Percentiles rank a stretch among this genome's conserved stretches.
Evolutionary conservation across 345 rosid species (phyloP).

Genomic region (Laguncularia racemosa): DNA sequence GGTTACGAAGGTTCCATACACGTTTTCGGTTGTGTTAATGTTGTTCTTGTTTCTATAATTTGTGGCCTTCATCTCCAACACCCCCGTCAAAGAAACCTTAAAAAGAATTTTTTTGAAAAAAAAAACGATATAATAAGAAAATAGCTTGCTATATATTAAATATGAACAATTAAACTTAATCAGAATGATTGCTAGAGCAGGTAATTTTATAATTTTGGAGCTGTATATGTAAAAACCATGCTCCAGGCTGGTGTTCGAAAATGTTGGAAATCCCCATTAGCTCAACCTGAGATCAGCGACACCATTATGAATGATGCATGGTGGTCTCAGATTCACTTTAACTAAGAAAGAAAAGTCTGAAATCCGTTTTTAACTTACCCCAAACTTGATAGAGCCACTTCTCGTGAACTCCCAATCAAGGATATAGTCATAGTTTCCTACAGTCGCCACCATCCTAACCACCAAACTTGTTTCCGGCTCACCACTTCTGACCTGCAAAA

Average conservation of each 20-base stretch:
- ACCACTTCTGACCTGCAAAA: slow-evolving; percentile 50
- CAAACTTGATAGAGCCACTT: slow-evolving; percentile 52
- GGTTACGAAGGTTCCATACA: slow-evolving; percentile 51
- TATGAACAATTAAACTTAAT: too few species aligned
- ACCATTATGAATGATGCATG: too few species aligned
- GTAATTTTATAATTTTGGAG: too few species aligned
- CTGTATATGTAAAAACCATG: too few species aligned
- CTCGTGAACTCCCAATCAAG: slow-evolving; percentile 71
- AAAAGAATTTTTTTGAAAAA: too few species aligned
- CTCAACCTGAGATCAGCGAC: too few species aligned
- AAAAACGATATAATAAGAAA: background rate
- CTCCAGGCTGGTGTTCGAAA: too few species aligned
- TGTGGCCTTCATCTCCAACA: slow-evolving; percentile 52
- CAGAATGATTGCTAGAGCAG: too few species aligned
- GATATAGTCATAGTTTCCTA: slow-evolving; percentile 73
- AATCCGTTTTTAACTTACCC: slow-evolving; percentile 22
- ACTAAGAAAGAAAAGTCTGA: too few species aligned
- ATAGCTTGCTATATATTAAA: too few species aligned
- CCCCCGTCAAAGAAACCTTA: slow-evolving; percentile 61
- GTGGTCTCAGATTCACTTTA: too few species aligned
- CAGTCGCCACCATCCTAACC: slow-evolving; percentile 67
- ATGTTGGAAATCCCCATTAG: too few species aligned
- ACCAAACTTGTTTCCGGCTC: slow-evolving; percentile 52
- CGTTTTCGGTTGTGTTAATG: slow-evolving; percentile 15
- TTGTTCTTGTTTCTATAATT: slow-evolving; percentile 33